Conservation (phyloP, 2,329 filamentous ascomycete genomes). For the Helicocarpus griseus region DNA sequence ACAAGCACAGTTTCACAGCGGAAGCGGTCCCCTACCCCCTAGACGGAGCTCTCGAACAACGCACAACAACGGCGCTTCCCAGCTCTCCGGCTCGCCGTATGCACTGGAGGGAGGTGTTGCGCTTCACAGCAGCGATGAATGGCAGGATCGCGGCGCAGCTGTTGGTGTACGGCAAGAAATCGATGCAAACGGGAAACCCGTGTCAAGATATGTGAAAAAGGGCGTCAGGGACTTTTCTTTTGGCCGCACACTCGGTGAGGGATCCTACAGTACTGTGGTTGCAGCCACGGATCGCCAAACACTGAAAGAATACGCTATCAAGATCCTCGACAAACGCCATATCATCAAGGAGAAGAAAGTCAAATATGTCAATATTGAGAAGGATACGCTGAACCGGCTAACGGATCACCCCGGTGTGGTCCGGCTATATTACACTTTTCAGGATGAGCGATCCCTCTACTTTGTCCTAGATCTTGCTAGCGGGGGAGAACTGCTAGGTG, state of each 20-base stretch:
- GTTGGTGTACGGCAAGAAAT: conserved; percentile 72
- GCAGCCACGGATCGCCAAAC: conserved; percentile 89
- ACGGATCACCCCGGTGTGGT: conserved; percentile 96
- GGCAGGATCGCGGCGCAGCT: conserved; percentile 92
- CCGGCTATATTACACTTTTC: conserved; percentile 95
- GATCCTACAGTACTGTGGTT: conserved; percentile 94
- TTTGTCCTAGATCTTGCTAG: conserved; percentile 92
- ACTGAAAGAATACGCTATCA: conserved; percentile 92
- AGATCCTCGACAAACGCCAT: conserved; percentile 94
- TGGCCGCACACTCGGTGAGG: conserved; percentile 81
- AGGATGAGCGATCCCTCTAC: conserved; percentile 91
- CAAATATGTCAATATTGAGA: conserved; percentile 99
- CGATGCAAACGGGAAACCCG: conserved; percentile 72
- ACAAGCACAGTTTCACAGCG: conserved; percentile 46
- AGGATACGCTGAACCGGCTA: conserved; percentile 90
- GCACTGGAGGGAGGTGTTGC: conserved; percentile 48
- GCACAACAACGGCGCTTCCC: conserved; percentile 30
- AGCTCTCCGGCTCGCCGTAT: conserved; percentile 39
- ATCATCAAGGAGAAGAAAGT: conserved; percentile 99
- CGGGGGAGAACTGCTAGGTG: conserved; percentile 82
- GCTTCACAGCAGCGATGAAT: conserved; percentile 70
- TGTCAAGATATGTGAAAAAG: conserved; percentile 83
- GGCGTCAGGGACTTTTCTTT: conserved; percentile 96
- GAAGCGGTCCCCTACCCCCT: conserved; percentile 58
- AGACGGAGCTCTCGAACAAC: conserved; percentile 67